A percentile compares a stretch with the other conserved stretches of the same genome.
These are phyloP conservation scores for Smallanthus sonchifolius DNA, from an alignment of 129 eudicot species.

Conservation along the genomic window DNA sequence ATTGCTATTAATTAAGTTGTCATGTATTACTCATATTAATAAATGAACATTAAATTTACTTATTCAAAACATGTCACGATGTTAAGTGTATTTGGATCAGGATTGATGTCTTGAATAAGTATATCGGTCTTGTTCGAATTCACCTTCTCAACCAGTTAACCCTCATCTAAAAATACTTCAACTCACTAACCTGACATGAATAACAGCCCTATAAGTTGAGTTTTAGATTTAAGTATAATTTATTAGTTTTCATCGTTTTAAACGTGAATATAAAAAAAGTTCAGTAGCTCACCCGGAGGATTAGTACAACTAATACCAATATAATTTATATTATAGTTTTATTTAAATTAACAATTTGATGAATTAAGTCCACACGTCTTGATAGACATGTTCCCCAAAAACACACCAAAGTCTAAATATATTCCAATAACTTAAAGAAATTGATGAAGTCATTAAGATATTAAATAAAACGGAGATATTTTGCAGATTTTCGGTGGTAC, in stretches of 20 bases:
- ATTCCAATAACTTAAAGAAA: neutral
- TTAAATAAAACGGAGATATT: conserved; percentile 2
- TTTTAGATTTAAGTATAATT: neutral
- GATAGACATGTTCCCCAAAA: conserved; percentile 32
- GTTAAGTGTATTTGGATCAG: too few species aligned
- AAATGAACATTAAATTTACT: too few species aligned
- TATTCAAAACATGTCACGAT: too few species aligned
- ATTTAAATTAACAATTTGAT: conserved; percentile 12
- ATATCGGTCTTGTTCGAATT: too few species aligned
- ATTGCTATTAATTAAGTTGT: too few species aligned
- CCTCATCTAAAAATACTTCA: too few species aligned
- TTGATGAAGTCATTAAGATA: conserved; percentile 6
- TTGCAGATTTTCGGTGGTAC: neutral
- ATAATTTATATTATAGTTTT: neutral
- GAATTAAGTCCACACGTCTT: conserved; percentile 33
- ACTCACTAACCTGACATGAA: too few species aligned
- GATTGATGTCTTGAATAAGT: too few species aligned
- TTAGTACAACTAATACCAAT: conserved; percentile 21
- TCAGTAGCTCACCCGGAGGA: conserved; percentile 8
- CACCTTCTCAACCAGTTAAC: too few species aligned
- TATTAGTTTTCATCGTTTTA: neutral
- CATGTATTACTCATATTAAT: too few species aligned
- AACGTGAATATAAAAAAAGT: neutral
- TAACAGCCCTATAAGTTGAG: too few species aligned
- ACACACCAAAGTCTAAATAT: conserved; percentile 12